Conservation (phyloP, 2,329 filamentous ascomycete species). For the Colletotrichum sp. region DNA sequence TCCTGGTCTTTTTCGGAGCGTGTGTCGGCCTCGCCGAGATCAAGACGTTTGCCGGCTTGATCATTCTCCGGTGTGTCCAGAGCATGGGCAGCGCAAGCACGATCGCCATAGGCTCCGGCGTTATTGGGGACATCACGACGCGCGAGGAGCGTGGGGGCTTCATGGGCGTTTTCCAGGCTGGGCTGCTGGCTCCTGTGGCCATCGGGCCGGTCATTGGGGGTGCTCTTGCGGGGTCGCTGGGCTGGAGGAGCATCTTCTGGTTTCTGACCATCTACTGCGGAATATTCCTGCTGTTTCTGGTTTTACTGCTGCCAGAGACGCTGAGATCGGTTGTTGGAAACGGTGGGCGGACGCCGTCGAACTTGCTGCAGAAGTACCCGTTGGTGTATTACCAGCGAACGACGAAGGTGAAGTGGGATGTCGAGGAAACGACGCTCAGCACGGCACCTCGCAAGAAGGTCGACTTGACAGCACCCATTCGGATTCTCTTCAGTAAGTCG, state of each 20-base stretch:
- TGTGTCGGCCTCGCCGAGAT: constrained; percentile 52
- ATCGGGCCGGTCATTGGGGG: constrained; percentile 58
- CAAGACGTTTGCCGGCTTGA: constrained; percentile 46
- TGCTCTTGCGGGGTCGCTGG: constrained; percentile 51
- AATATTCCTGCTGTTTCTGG: constrained; percentile 41
- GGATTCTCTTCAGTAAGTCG: constrained; percentile 49
- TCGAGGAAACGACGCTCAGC: too few species aligned
- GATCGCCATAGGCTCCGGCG: constrained; percentile 55
- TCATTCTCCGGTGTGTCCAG: constrained; percentile 57
- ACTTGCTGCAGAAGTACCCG: constrained; percentile 29
- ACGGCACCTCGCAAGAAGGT: constrained; percentile 32
- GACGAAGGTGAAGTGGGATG: constrained; percentile 27
- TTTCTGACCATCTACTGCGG: constrained; percentile 50
- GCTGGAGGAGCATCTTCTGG: constrained; percentile 61
- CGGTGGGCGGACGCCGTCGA: constrained; percentile 31
- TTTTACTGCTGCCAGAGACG: constrained; percentile 52
- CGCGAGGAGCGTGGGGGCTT: constrained; percentile 60
- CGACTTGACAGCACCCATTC: constrained; percentile 48
- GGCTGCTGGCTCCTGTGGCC: constrained; percentile 37
- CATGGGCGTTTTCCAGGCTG: constrained; percentile 51
- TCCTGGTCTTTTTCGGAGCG: constrained; percentile 49
- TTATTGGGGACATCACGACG: constrained; percentile 64
- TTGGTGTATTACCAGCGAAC: constrained; percentile 34
- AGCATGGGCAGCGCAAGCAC: constrained; percentile 59
- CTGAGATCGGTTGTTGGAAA: constrained; percentile 48